Percentiles rank a stretch among this genome's conserved stretches.
These are phyloP conservation scores for Suillus spraguei DNA, from an alignment of 768 basidiomycete species.

Conservation along the genomic window DNA sequence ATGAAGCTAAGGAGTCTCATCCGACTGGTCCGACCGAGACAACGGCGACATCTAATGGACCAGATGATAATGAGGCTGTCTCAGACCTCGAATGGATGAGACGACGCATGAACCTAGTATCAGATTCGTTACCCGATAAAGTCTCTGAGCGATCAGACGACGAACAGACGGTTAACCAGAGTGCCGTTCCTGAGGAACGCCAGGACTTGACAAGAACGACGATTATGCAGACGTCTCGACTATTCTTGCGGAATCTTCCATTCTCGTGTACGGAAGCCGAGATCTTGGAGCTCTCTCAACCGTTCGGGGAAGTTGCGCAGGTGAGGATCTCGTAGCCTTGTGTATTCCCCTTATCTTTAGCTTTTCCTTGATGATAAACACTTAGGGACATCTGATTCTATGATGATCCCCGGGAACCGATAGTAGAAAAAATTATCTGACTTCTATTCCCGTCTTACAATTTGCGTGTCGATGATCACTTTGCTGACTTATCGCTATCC, in stretches of 20 bases:
- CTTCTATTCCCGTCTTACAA: slow-evolving; percentile 9
- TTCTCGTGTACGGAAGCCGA: slow-evolving; percentile 82
- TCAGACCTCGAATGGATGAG: slow-evolving; percentile 81
- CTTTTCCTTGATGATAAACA: slow-evolving; percentile 40
- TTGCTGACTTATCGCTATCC: background rate
- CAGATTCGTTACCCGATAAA: slow-evolving; percentile 42
- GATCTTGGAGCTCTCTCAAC: slow-evolving; percentile 60
- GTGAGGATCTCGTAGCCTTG: slow-evolving; percentile 43
- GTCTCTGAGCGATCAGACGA: slow-evolving; percentile 67
- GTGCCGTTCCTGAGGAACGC: slow-evolving; percentile 4
- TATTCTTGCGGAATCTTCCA: slow-evolving; percentile 95
- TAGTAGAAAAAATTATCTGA: slow-evolving; percentile 56
- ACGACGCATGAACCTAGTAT: slow-evolving; percentile 51
- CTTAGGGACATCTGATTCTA: slow-evolving; percentile 54
- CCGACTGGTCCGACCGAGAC: slow-evolving; percentile 1
- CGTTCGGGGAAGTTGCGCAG: slow-evolving; percentile 77
- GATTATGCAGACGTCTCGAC: slow-evolving; percentile 72
- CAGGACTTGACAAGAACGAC: slow-evolving; percentile 45
- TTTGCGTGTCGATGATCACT: background rate
- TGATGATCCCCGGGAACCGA: slow-evolving; percentile 50
- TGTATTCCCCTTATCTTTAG: slow-evolving; percentile 4
- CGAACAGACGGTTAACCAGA: slow-evolving; percentile 37
- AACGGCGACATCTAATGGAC: slow-evolving; percentile 1
- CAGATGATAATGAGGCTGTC: slow-evolving; percentile 36
- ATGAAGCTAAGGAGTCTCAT: slow-evolving; percentile 44